Evolutionary conservation across 108 stramenopile species (phyloP).

Genomic region (Pseudonitzschia multiseries): DNA sequence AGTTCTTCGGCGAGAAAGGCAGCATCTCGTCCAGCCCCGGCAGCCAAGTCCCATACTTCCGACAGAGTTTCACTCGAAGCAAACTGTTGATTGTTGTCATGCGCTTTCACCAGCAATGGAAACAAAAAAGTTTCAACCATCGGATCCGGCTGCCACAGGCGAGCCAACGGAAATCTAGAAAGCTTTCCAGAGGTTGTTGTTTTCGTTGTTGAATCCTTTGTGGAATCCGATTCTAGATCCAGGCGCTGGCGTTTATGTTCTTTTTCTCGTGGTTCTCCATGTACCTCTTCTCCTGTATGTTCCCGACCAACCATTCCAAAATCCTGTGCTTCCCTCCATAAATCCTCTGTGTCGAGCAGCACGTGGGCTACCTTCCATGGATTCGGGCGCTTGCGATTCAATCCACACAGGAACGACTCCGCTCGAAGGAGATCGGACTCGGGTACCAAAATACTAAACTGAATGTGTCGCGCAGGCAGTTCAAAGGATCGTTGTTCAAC

Average conservation of each 20-base stretch:
- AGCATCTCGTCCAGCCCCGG: constrained; percentile 80
- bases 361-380: constrained; percentile 42
- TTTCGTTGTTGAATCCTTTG: not conserved
- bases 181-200: not conserved
- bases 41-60: constrained; percentile 73
- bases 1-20: constrained; percentile 80
- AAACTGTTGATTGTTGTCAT: constrained; percentile 1
- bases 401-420: constrained; percentile 21
- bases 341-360: constrained; percentile 20
- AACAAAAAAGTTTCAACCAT: constrained; percentile 59
- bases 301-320: constrained; percentile 11
- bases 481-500: constrained; percentile 36
- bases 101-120: constrained; percentile 39
- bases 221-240: not conserved
- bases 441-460: constrained; percentile 27
- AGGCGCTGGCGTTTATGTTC: not conserved
- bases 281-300: not conserved
- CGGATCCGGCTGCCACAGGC: constrained; percentile 81
- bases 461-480: constrained; percentile 32
- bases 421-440: constrained; percentile 11
- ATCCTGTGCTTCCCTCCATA: constrained; percentile 28
- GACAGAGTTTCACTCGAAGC: not conserved
- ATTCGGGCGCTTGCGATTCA: constrained; percentile 28
- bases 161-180: constrained; percentile 36
- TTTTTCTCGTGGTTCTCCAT: not conserved